Evolutionary conservation across 2,329 filamentous ascomycete species (phyloP), one percentile per base, ranked within the genome.

Genomic region (Ceratocystiopsis sp.): DNA sequence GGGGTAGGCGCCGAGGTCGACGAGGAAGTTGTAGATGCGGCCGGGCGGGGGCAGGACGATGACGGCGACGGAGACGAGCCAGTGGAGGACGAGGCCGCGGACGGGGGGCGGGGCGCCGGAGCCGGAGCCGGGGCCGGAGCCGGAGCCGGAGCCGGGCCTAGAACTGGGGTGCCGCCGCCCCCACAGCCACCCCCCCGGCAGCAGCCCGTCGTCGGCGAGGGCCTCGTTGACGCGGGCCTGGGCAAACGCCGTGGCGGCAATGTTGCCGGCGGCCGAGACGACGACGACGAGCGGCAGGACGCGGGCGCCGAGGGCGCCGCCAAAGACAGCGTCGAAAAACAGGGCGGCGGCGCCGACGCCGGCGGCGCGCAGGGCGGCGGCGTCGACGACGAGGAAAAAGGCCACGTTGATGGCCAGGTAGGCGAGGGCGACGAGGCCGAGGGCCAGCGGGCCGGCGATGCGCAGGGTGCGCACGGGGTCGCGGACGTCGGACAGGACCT

Each of bases 371-470:
- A 78, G 71, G 45, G 74, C 67, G 7, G 70, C 64, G 47, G 67
- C 67, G 16, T 71, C 67, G 1, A 75, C 69, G 9, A 70, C 72
- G 4, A 70, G 66, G 50, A 76, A 75, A 55, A 75, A 75, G 17
- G 72, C 68, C 33, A 74, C 62, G 52, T 74, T 75, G 54, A 67
- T 63, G 37, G 74, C 60, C 55, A 75, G 67, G 53, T 76, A 77
- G 1, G 71, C 55, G 19, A 72, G 53, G 0, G 67, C 66, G n/a
- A 73, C 68, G 10, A 67, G 60, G n/a, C 59, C 57, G 10, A 77
- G 63, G 1, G 71, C 73, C 3, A 69, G 49, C 0, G 72, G 70
- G 0, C 70, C 70, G 0, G 71, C 73, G 34, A 71, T 62, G 50
- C 69, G 71, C 41, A 78, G 60, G 0, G 73, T 78, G 33, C 64